phyloP scores from a whole-genome alignment of 768 basidiomycete genomes.

The Suillus alpinus region DNA sequence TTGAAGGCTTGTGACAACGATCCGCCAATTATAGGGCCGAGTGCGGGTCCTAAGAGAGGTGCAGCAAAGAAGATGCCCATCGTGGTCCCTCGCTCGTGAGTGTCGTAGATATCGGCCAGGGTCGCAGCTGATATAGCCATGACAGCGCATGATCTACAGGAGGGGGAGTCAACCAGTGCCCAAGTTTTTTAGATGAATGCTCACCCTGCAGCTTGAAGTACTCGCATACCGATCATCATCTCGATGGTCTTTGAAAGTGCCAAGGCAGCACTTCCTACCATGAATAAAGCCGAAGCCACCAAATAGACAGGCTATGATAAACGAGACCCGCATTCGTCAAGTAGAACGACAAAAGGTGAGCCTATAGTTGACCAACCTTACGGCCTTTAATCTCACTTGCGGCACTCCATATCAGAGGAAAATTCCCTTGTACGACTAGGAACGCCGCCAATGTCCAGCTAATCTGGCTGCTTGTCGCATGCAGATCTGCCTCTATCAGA shows the following conservation, averaged over 20 bases:
- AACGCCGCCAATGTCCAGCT: constrained; percentile 68
- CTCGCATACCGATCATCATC: constrained; percentile 63
- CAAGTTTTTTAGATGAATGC: constrained; percentile 11
- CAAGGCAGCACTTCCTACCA: constrained; percentile 53
- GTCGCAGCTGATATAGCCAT: constrained; percentile 74
- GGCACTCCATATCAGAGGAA: constrained; percentile 67
- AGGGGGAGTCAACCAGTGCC: constrained; percentile 9
- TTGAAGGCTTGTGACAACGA: constrained; percentile 59
- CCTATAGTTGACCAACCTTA: constrained; percentile 31
- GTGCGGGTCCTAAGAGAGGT: constrained; percentile 67
- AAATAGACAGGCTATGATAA: constrained; percentile 51
- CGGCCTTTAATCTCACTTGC: constrained; percentile 70
- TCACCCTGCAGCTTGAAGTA: constrained; percentile 65
- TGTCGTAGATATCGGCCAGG: constrained; percentile 75
- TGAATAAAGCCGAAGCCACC: constrained; percentile 48
- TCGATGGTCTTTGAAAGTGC: constrained; percentile 53
- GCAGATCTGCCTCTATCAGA: constrained; percentile 57
- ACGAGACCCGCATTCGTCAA: constrained; percentile 1
- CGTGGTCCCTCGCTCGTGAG: constrained; percentile 71
- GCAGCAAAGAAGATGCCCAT: constrained; percentile 82
- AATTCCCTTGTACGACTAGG: constrained; percentile 64
- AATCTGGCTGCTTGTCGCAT: constrained; percentile 58
- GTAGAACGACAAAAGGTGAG: neutral
- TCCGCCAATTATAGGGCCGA: constrained; percentile 76
- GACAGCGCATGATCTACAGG: constrained; percentile 56